Evolutionary conservation across 2,329 filamentous ascomycete species (phyloP).

Genomic region (Blastomyces percursus): DNA sequence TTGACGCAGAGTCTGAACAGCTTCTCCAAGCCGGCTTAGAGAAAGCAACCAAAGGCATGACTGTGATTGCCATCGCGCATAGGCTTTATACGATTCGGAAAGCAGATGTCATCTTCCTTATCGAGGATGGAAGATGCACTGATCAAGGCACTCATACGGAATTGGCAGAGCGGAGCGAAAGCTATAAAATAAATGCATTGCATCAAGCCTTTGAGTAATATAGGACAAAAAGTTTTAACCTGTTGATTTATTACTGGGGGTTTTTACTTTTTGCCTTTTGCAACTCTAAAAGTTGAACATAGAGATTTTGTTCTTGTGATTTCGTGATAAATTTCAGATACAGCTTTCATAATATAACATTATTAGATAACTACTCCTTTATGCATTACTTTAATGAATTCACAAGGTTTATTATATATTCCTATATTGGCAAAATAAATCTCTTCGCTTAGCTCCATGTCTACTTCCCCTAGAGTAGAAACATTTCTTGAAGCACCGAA

Average conservation of each 20-base stretch:
- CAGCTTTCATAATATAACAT: not conserved
- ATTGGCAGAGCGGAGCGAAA: conserved; percentile 39
- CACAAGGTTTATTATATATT: not conserved
- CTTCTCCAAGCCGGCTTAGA: conserved; percentile 57
- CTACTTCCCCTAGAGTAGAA: no score
- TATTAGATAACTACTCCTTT: not conserved
- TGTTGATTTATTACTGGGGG: not conserved
- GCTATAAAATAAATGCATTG: conserved; percentile 32
- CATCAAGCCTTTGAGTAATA: conserved; percentile 25
- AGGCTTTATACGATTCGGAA: conserved; percentile 63
- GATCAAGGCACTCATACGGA: conserved; percentile 54
- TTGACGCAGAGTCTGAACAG: conserved; percentile 54
- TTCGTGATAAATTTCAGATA: not conserved
- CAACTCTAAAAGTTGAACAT: not conserved
- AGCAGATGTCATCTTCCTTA: conserved; percentile 67
- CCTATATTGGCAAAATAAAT: not conserved
- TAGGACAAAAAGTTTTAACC: not conserved
- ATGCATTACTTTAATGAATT: not conserved
- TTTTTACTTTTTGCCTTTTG: not conserved
- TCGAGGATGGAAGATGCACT: conserved; percentile 55
- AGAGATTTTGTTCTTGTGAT: not conserved
- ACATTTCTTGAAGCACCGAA: no score
- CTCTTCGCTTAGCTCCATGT: not conserved
- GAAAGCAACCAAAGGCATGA: conserved; percentile 39
- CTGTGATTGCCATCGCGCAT: conserved; percentile 65